Base-by-base conservation (phyloP, 305 asterid species). In the Fraxinus paxiana region DNA sequence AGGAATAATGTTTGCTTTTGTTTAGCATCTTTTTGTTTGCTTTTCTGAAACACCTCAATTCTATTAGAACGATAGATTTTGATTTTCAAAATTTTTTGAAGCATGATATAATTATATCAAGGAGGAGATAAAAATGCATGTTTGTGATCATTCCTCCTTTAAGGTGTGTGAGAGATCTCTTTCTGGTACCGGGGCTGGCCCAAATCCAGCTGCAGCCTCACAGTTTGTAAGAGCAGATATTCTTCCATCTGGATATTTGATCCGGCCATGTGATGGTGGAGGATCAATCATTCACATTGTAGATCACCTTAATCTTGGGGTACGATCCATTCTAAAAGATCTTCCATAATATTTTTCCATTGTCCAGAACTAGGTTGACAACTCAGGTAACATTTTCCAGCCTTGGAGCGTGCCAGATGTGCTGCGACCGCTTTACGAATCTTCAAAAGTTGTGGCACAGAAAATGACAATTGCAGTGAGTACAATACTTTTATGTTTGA, bases 361-460 rank as follows among this genome's bases (percentile, higher is more conserved):
- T 2, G 43, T 56, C 54, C 17, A 61, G 78, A 71, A 73, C 28
- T 54, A 41, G 33, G 77, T 46, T 63, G 5, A 69, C 75, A 80
- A 24, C 71, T 67, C 18, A 5, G 1, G 33, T 24, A 22, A 22
- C 31, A n/a, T 77, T 54, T 24, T 84, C 72, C 89, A 94, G 98
- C 94, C 96, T 0, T 90, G 97, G 96, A 93, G 93, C 28, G 97
- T 93, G 85, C 98, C 98, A 0, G 98, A 94, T 87, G 97, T 94
- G 82, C 84, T 94, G 34, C 91, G 98, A 10, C 96, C 98, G 56
- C 98, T 94, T 34, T 94, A 94, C 59, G 97, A 92, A 89, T 94
- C 98, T 6, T 91, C 98, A 1, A 92, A 92, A 87, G 87, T 94
- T 51, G 84, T 94, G 30, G 97, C 96, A 1, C 98, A 93, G 85